Base-by-base conservation (phyloP, 2,329 filamentous ascomycete species). In the Leptodontidium sp. region DNA sequence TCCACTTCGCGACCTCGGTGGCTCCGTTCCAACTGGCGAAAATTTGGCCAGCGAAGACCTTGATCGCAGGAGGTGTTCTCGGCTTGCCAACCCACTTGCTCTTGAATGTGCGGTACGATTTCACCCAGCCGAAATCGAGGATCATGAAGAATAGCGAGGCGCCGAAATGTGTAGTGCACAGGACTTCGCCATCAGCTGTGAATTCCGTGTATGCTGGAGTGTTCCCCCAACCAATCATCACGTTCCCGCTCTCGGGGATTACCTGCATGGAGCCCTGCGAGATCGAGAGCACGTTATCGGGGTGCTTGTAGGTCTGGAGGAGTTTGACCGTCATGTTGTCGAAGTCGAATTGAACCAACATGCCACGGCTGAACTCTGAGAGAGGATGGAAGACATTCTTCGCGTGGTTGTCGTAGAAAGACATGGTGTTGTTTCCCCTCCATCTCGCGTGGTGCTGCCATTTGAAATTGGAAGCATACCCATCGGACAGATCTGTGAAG, bases 151-250 rank as follows among this genome's bases (percentile, higher is more conserved):
- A 69, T 2, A 72, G 59, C 45, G 77, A 78, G 59, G 74, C 75
- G 14, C 79, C 81, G 61, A 83, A 80, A 66, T 84, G 82, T 1
- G 81, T 78, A 52, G 82, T 80, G 66, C 82, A 81, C 3, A 85
- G 75, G 5, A 81, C 74, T 5, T 78, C 76, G 38, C 83, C 82
- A 45, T 79, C 76, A 17, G 73, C 65, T 0, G 78, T 72, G 74
- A 80, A 86, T 72, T 88, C 86, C 6, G 81, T 85, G 66, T 82
- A 82, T 0, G 83, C 81, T 1, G 84, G 82, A 14, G 80, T 80
- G 21, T 83, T 82, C n/a, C 86, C 84, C 81, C 82, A 87, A 45
- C 82, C 83, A 8, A 86, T 78, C 14, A 87, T 76, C 1, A 81
- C 79, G 71, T 86, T 84, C 12, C 80, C 81, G 61, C 79, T 82